These are phyloP conservation scores for Mytilinidion resinicola DNA, from an alignment of 495 filamentous ascomycete genomes.

Conservation along the genomic window DNA sequence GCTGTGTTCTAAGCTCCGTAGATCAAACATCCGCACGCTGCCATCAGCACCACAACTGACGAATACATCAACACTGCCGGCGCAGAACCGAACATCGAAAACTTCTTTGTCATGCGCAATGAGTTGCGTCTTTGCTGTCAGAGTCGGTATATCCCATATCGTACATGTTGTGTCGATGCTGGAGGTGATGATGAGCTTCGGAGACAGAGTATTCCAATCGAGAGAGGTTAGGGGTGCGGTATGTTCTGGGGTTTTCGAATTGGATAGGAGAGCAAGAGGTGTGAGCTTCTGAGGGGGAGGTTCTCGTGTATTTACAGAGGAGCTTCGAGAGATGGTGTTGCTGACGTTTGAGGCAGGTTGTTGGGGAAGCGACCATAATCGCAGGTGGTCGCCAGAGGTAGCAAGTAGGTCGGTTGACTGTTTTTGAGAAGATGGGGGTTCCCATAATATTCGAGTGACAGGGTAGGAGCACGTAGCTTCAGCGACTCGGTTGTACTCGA, in stretches of 20 bases:
- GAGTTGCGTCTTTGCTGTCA: constrained; percentile 96
- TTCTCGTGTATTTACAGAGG: constrained; percentile 54
- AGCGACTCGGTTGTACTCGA: constrained; percentile 92
- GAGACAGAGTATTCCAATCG: constrained; percentile 96
- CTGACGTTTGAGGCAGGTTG: constrained; percentile 49
- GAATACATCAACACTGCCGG: constrained; percentile 93
- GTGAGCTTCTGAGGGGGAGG: constrained; percentile 76
- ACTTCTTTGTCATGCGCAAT: constrained; percentile 99
- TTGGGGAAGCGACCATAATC: constrained; percentile 83
- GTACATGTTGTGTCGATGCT: constrained; percentile 99
- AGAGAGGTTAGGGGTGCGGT: constrained; percentile 92
- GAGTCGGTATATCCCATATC: constrained; percentile 98
- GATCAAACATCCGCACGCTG: constrained; percentile 97
- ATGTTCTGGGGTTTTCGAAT: constrained; percentile 97
- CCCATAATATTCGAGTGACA: constrained; percentile 93
- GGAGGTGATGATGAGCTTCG: constrained; percentile 94
- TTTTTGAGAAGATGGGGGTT: constrained; percentile 94
- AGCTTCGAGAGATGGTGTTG: constrained; percentile 68
- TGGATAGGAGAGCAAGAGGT: constrained; percentile 86
- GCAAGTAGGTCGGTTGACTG: constrained; percentile 92
- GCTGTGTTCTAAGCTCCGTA: constrained; percentile 92
- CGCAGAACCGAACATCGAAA: constrained; percentile 96
- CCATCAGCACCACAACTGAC: constrained; percentile 97
- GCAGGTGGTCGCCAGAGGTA: constrained; percentile 92
- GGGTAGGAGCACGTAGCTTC: constrained; percentile 98